Conservation (phyloP, 164 flowering plant genomes). For the Akebia trifoliata region DNA sequence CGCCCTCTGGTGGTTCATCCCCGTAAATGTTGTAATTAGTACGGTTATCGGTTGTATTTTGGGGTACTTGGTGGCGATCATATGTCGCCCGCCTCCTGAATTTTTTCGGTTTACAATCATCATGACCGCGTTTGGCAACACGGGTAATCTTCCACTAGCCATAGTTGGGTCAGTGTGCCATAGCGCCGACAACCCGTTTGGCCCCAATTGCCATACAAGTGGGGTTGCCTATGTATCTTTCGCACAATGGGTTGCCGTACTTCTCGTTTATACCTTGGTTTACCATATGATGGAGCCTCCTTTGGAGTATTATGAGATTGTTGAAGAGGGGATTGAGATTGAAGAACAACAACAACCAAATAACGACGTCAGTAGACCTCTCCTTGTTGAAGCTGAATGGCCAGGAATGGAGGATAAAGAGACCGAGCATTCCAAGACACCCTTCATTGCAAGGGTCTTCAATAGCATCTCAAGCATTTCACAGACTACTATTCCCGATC, state of each 20-base stretch:
- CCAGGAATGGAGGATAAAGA: conserved; percentile 91
- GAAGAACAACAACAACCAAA: conserved; percentile 26
- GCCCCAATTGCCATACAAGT: conserved; percentile 46
- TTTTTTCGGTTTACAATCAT: conserved; percentile 63
- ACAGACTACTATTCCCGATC: conserved; percentile 38
- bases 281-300: conserved; percentile 99
- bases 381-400: conserved; percentile 88
- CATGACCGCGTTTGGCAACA: conserved; percentile 83
- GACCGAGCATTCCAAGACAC: conserved; percentile 74
- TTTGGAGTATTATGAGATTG: conserved; percentile 60
- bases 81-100: conserved; percentile 80
- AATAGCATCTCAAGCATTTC: conserved; percentile 45
- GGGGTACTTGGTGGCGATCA: conserved; percentile 56
- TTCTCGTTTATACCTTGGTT: conserved; percentile 77
- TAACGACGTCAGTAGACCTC: conserved; percentile 52
- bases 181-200: conserved; percentile 53
- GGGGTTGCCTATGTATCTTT: conserved; percentile 87
- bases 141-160: conserved; percentile 76
- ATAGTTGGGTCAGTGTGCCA: conserved; percentile 80
- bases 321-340: conserved; percentile 42
- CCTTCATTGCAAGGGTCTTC: conserved; percentile 70
- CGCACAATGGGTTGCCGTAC: conserved; percentile 85
- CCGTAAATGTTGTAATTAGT: conserved; percentile 65
- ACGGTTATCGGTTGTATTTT: conserved; percentile 58
- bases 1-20: conserved; percentile 80